Conservation (phyloP, 352 stramenopile species). For the Pythium diclinum region DNA sequence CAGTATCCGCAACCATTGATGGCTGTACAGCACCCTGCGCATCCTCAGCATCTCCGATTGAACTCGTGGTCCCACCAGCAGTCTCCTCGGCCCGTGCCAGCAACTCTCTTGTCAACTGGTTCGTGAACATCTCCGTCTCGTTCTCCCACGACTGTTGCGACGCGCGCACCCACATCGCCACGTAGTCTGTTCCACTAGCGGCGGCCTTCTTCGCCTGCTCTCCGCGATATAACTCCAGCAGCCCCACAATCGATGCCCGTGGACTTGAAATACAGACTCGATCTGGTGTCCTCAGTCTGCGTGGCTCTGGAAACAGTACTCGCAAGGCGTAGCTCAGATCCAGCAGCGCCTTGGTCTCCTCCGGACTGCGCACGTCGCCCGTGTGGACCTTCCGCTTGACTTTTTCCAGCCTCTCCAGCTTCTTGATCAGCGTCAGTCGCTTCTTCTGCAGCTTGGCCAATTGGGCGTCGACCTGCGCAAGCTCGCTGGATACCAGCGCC, state of each 20-base stretch:
- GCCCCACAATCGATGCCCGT: not conserved
- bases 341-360: conserved; percentile 3
- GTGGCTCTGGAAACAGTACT: conserved; percentile 17
- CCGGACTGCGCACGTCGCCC: conserved; percentile 27
- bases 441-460: conserved; percentile 48
- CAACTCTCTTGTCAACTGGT: not conserved
- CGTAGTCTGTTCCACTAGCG: not conserved
- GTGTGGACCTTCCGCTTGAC: conserved; percentile 43
- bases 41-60: conserved; percentile 7
- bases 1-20: not conserved
- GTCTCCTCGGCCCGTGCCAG: not conserved
- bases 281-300: not conserved
- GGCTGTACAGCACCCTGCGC: not conserved
- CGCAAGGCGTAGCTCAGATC: conserved; percentile 12
- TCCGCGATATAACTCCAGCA: conserved; percentile 10
- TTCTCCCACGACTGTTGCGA: conserved; percentile 9
- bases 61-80: conserved; percentile 11
- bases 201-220: not conserved
- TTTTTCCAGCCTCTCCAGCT: conserved; percentile 45
- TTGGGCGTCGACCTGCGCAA: conserved; percentile 45
- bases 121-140: not conserved
- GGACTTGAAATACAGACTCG: not conserved
- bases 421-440: conserved; percentile 41
- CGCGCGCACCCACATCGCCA: conserved; percentile 22
- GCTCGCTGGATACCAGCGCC: conserved; percentile 37